These are phyloP conservation scores for Glonium stellatum DNA, from an alignment of 495 filamentous ascomycete genomes.

Conservation along the genomic window DNA sequence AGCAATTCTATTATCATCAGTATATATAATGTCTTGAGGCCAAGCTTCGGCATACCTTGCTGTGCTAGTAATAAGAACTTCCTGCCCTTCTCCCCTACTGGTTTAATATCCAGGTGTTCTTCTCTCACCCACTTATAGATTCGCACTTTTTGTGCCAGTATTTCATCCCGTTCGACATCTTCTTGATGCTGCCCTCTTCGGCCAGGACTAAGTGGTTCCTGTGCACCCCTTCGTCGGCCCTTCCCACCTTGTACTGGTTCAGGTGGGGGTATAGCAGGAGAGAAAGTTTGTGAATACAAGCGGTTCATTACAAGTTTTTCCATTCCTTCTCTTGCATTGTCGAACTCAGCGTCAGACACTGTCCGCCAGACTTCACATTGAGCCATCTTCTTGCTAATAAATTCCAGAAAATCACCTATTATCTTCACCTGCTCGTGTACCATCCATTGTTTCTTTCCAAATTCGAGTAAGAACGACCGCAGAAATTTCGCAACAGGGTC, in stretches of 20 bases:
- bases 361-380: conserved; percentile 95
- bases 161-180: conserved; percentile 92
- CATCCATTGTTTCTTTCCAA: conserved; percentile 98
- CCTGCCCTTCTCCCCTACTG: conserved; percentile 73
- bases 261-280: conserved; percentile 78
- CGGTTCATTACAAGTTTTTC: conserved; percentile 99
- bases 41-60: conserved; percentile 53
- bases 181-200: conserved; percentile 94
- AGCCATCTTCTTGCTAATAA: conserved; percentile 98
- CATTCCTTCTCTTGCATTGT: conserved; percentile 98
- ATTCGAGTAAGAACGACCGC: conserved; percentile 87
- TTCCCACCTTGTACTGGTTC: conserved; percentile 64
- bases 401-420: conserved; percentile 92
- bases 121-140: conserved; percentile 96
- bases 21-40: not conserved
- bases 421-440: conserved; percentile 99
- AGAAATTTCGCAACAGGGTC: conserved; percentile 95
- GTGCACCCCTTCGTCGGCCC: conserved; percentile 59
- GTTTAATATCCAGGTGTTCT: conserved; percentile 88
- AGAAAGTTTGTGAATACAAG: conserved; percentile 93
- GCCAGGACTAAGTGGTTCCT: conserved; percentile 69
- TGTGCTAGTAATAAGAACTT: conserved; percentile 85
- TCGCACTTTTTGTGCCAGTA: conserved; percentile 88
- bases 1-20: conserved; percentile 56
- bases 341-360: conserved; percentile 93